These are phyloP conservation scores for Medicago arabica DNA, from an alignment of 306 rosid species.

Conservation along the genomic window DNA sequence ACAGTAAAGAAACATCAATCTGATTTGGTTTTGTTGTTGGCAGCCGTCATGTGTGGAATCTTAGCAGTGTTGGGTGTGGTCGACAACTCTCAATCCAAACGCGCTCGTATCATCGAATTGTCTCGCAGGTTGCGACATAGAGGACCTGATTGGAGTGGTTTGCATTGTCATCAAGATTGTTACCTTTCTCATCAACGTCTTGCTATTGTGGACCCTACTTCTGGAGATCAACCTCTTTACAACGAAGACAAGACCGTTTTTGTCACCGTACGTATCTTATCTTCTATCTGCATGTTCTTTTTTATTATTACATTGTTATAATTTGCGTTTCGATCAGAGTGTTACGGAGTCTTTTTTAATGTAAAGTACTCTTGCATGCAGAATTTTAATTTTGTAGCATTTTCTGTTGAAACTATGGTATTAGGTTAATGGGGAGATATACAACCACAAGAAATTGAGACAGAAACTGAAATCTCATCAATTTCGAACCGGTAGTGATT, in stretches of 20 bases:
- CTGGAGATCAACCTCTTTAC: slow-evolving; percentile 95
- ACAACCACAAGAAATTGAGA: slow-evolving; percentile 82
- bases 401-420: slow-evolving; percentile 39
- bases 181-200: slow-evolving; percentile 94
- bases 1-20: not conserved
- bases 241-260: slow-evolving; percentile 83
- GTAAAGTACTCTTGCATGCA: not conserved
- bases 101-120: slow-evolving; percentile 83
- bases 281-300: not conserved
- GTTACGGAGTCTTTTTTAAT: too few species aligned
- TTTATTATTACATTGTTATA: too few species aligned
- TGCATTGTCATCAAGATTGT: slow-evolving; percentile 78
- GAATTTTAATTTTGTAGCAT: not conserved
- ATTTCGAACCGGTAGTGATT: slow-evolving; percentile 91
- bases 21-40: not conserved
- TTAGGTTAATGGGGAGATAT: slow-evolving; percentile 97
- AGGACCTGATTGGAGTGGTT: slow-evolving; percentile 99
- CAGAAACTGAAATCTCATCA: slow-evolving; percentile 71
- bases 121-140: slow-evolving; percentile 90
- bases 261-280: slow-evolving; percentile 65
- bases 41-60: slow-evolving; percentile 94
- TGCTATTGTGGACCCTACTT: slow-evolving; percentile 91
- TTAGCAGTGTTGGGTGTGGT: slow-evolving; percentile 87
- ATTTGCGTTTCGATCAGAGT: too few species aligned
- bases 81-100: slow-evolving; percentile 83